Percentiles rank a stretch among this genome's conserved stretches.
These are phyloP conservation scores for Populus nigra DNA, from an alignment of 345 rosid species.

Conservation along the genomic window DNA sequence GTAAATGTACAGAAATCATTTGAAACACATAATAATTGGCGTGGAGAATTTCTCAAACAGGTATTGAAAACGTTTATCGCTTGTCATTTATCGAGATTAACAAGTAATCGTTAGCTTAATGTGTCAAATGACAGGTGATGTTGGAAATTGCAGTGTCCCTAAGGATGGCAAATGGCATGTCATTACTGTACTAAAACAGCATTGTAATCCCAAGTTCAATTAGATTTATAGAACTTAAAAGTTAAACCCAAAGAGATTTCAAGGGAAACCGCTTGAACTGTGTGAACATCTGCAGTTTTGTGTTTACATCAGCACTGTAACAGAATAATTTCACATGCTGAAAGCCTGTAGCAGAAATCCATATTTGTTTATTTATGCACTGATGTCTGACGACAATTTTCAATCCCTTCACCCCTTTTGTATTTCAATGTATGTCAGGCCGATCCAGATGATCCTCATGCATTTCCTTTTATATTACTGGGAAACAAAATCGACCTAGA, in stretches of 20 bases:
- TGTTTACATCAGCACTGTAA: too few species aligned
- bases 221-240: not conserved
- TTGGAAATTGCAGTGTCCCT: not conserved
- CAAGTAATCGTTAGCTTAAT: not conserved
- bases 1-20: conserved; percentile 61
- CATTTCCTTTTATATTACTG: conserved; percentile 64
- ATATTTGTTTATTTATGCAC: not conserved
- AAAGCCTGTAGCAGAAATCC: too few species aligned
- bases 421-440: too few species aligned
- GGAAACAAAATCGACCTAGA: conserved; percentile 79
- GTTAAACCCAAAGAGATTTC: not conserved
- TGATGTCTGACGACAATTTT: too few species aligned
- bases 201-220: too few species aligned
- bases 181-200: too few species aligned
- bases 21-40: conserved; percentile 68
- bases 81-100: not conserved
- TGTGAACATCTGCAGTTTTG: not conserved
- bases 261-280: not conserved
- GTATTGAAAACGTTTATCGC: conserved; percentile 19
- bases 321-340: not conserved
- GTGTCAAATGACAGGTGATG: not conserved
- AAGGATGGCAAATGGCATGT: not conserved
- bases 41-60: conserved; percentile 74
- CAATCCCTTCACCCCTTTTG: too few species aligned
- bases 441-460: conserved; percentile 52